These are phyloP conservation scores for Trametes sanguinea DNA, from an alignment of 768 basidiomycete species.

Conservation along the genomic window DNA sequence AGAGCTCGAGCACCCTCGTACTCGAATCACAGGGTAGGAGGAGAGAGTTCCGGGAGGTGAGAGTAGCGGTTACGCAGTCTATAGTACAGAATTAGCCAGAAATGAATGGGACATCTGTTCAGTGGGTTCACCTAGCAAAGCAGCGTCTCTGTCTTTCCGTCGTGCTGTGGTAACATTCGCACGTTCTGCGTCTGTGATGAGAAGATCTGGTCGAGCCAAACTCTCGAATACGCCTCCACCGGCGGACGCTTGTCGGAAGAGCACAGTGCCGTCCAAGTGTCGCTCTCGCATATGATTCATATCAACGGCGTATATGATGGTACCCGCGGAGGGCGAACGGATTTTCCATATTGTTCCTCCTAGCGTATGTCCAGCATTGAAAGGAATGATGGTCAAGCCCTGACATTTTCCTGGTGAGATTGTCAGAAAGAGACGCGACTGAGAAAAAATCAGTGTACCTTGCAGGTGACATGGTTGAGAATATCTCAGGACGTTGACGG, in stretches of 20 bases:
- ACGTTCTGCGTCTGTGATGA: constrained; percentile 92
- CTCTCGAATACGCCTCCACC: constrained; percentile 83
- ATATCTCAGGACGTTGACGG: constrained; percentile 88
- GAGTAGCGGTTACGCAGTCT: constrained; percentile 90
- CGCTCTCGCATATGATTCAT: constrained; percentile 96
- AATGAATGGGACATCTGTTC: background rate
- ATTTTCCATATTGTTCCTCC: constrained; percentile 99
- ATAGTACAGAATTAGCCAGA: constrained; percentile 14
- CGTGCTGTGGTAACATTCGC: constrained; percentile 82
- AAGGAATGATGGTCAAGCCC: constrained; percentile 91
- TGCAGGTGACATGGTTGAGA: constrained; percentile 95
- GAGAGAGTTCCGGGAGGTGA: constrained; percentile 78
- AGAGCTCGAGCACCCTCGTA: constrained; percentile 92
- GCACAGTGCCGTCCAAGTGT: constrained; percentile 91
- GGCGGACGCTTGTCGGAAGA: constrained; percentile 72
- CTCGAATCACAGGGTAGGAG: constrained; percentile 93
- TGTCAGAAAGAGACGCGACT: background rate
- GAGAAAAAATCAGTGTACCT: constrained; percentile 48
- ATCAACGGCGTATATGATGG: constrained; percentile 91
- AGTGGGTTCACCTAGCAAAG: constrained; percentile 72
- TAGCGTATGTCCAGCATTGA: constrained; percentile 91
- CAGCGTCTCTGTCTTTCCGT: constrained; percentile 86
- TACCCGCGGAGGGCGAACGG: constrained; percentile 95
- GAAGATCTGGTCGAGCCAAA: constrained; percentile 83
- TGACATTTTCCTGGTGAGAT: constrained; percentile 70